phyloP scores from a whole-genome alignment of 768 basidiomycete species.

The Leucosporidium scottii region DNA sequence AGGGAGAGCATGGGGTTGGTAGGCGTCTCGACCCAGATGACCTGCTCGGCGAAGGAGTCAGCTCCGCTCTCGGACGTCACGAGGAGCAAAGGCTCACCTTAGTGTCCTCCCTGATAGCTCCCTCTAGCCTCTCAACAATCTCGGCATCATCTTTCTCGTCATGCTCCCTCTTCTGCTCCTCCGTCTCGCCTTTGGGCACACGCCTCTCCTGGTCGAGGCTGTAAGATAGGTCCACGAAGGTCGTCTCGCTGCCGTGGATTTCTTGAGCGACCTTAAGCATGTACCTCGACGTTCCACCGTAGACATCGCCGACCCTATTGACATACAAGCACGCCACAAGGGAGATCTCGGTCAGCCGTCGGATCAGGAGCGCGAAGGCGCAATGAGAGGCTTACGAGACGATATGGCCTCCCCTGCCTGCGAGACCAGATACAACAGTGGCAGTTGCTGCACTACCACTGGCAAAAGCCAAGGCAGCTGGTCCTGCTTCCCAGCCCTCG shows the following conservation, averaged over 20 bases:
- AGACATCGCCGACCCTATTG: slow-evolving; percentile 16
- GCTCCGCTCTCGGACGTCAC: not conserved
- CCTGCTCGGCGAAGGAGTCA: slow-evolving; percentile 46
- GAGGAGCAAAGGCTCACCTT: slow-evolving; percentile 51
- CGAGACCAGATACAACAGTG: slow-evolving; percentile 64
- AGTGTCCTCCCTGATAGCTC: slow-evolving; percentile 66
- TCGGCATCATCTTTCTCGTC: slow-evolving; percentile 49
- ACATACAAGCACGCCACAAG: not conserved
- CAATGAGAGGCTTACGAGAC: slow-evolving; percentile 46
- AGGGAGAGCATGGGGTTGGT: slow-evolving; percentile 90
- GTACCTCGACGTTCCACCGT: slow-evolving; percentile 88
- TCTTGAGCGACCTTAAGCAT: slow-evolving; percentile 60
- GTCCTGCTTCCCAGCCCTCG: slow-evolving; percentile 48
- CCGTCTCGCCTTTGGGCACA: not conserved
- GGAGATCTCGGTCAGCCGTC: not conserved
- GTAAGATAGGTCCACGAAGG: slow-evolving; percentile 63
- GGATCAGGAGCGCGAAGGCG: not conserved
- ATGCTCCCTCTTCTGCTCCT: not conserved
- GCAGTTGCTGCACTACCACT: slow-evolving; percentile 83
- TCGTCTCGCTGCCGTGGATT: slow-evolving; percentile 61
- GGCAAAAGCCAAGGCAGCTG: slow-evolving; percentile 67
- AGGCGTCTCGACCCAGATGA: slow-evolving; percentile 91
- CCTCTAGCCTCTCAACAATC: slow-evolving; percentile 58
- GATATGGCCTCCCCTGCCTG: slow-evolving; percentile 65
- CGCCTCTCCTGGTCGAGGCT: not conserved